Evolutionary conservation across 768 basidiomycete genomes (phyloP).

Genomic region (Boletus sp.): DNA sequence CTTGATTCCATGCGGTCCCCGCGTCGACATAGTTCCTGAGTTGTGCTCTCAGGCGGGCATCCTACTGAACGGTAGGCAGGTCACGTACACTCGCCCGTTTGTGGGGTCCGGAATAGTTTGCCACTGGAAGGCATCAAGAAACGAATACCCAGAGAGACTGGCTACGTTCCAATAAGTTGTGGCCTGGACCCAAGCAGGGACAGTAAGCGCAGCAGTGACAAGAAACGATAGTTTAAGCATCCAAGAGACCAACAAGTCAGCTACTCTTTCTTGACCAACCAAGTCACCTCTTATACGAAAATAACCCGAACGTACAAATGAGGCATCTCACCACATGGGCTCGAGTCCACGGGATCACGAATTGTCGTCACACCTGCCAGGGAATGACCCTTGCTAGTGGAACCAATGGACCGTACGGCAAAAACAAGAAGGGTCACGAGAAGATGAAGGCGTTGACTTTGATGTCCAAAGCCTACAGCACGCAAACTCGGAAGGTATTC

Average conservation of each 20-base stretch:
- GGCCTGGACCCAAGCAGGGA: neutral
- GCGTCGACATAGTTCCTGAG: neutral
- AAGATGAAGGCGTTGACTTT: neutral
- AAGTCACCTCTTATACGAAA: neutral
- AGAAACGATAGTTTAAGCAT: neutral
- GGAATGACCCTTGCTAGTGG: neutral
- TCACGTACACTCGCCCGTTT: neutral
- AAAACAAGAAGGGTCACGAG: neutral
- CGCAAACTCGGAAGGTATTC: neutral
- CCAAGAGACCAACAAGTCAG: neutral
- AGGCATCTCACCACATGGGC: neutral
- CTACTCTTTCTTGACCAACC: neutral
- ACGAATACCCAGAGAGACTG: neutral
- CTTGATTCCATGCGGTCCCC: neutral
- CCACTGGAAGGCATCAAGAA: neutral
- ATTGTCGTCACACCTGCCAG: neutral
- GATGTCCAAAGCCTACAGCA: neutral
- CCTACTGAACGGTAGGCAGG: neutral
- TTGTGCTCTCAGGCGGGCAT: neutral
- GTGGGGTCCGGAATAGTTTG: neutral
- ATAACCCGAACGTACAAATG: neutral
- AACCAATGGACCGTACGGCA: neutral
- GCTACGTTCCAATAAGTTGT: neutral
- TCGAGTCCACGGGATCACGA: neutral
- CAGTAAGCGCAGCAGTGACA: neutral